Evolutionary conservation across 345 rosid species (phyloP), one percentile per base, ranked within the genome.

Genomic region (Arabis alpina): DNA sequence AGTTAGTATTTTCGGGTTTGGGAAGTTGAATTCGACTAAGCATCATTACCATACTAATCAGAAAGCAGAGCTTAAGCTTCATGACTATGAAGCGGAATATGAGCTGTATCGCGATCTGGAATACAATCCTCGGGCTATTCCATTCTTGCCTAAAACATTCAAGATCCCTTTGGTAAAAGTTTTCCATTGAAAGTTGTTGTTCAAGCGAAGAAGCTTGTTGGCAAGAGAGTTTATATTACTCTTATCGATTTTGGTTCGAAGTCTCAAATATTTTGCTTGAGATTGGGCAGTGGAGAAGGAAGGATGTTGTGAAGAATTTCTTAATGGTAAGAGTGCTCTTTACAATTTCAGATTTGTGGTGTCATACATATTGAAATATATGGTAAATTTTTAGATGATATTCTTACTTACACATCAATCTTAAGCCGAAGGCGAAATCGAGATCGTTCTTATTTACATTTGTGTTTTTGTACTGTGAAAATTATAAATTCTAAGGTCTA

Each of bases 11-110:
- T 91, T 93, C 41, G 97, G 98, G 41, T 93, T 87, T 56, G 98
- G 98, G 67, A 93, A 93, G 76, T 80, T 80, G 16, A 75, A 72
- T 60, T 71, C 68, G 0, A 82, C 88, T 0, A 91, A 85, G 84
- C 98, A 89, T 24, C 97, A 93, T 77, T 91, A 93, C 67, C 96
- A 93, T 75, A 86, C 94, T 6, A 93, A 85, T 74, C 97, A 93
- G 71, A 93, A 87, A 77, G 80, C 82, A 6, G 98, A 93, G 88
- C 88, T 93, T 7, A 61, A 24, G 12, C 75, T 93, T 64, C 98
- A 93, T 64, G 97, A 93, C 76, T 93, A 93, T 53, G 85, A 77
- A 63, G 97, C 98, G 0, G 98, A 93, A 61, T 93, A 93, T 39
- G 86, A 50, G 8, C 68, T 90, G 54, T 93, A 91, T 60, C 83